phyloP scores from a whole-genome alignment of 192 early-diverging fungal genomes.

The Martensiomyces pterosporus region DNA sequence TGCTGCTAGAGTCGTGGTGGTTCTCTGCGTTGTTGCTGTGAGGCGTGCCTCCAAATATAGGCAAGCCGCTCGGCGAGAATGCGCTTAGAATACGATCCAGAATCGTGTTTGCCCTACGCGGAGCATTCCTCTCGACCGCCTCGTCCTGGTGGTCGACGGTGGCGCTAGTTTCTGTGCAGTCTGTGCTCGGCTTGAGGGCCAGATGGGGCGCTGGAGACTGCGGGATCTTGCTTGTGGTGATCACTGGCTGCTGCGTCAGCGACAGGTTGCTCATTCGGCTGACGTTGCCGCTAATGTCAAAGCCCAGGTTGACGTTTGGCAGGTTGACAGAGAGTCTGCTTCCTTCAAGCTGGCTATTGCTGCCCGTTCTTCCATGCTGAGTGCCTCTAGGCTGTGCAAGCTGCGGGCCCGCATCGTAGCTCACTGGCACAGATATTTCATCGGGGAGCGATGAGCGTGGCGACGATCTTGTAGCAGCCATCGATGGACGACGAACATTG shows the following conservation, averaged over 20 bases:
- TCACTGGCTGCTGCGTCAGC: background rate
- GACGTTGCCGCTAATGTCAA: constrained; percentile 14
- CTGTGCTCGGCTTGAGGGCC: constrained; percentile 17
- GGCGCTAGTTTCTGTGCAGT: background rate
- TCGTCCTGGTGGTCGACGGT: constrained; percentile 5
- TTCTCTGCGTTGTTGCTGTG: background rate
- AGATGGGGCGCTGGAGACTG: no score
- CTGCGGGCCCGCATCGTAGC: constrained; percentile 4
- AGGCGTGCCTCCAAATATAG: no score
- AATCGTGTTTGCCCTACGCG: constrained; percentile 18
- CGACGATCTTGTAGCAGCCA: constrained; percentile 4
- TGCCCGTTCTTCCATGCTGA: no score
- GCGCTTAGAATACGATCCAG: constrained; percentile 22
- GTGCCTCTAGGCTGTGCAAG: background rate
- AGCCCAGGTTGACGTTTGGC: no score
- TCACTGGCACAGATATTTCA: constrained; percentile 12
- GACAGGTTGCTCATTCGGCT: constrained; percentile 18
- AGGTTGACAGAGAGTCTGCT: no score
- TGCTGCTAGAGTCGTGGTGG: background rate
- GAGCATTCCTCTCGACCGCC: constrained; percentile 3
- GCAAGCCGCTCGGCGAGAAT: constrained; percentile 3
- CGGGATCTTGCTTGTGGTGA: constrained; percentile 3
- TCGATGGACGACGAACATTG: constrained; percentile 22
- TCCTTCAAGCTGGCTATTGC: no score
- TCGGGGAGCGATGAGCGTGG: constrained; percentile 13